phyloP scores from a whole-genome alignment of 1,284 basidiomycete species.

The Grifola frondosa region DNA sequence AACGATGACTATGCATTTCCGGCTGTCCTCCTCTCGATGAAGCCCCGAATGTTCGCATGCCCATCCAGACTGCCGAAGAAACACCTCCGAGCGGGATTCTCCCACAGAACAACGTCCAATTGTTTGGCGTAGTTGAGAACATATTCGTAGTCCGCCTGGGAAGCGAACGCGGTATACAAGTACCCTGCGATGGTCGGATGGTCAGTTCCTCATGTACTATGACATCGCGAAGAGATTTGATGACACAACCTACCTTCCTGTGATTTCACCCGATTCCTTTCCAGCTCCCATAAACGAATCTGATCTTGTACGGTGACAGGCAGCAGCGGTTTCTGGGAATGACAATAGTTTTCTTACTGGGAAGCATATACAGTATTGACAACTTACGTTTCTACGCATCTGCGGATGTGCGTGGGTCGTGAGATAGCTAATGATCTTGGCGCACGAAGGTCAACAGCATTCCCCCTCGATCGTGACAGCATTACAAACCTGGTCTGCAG shows the following conservation, averaged over 20 bases:
- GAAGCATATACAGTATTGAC: neutral
- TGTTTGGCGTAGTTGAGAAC: constrained; percentile 86
- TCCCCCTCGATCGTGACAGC: neutral
- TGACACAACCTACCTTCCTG: constrained; percentile 65
- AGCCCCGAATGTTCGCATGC: constrained; percentile 75
- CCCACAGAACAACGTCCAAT: constrained; percentile 80
- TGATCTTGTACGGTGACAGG: constrained; percentile 98
- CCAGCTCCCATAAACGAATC: constrained; percentile 96
- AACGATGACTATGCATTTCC: constrained; percentile 25
- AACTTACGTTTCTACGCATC: constrained; percentile 88
- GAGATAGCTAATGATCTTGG: constrained; percentile 92
- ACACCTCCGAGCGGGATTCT: constrained; percentile 65
- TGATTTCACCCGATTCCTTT: constrained; percentile 88
- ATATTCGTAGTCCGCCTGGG: constrained; percentile 84
- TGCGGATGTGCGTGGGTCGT: constrained; percentile 95
- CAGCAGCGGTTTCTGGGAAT: constrained; percentile 75
- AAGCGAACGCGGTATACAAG: constrained; percentile 86
- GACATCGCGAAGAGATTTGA: constrained; percentile 19
- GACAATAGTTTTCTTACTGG: neutral
- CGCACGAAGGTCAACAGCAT: constrained; percentile 9
- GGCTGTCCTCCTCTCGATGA: constrained; percentile 61
- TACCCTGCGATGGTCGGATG: constrained; percentile 54
- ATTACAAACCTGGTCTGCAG: constrained; percentile 83
- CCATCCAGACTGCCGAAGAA: constrained; percentile 85
- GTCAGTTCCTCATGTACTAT: constrained; percentile 22